Evolutionary conservation across 305 asterid genomes (phyloP), one percentile per base, ranked within the genome.

Genomic region (Rubia peregrina): DNA sequence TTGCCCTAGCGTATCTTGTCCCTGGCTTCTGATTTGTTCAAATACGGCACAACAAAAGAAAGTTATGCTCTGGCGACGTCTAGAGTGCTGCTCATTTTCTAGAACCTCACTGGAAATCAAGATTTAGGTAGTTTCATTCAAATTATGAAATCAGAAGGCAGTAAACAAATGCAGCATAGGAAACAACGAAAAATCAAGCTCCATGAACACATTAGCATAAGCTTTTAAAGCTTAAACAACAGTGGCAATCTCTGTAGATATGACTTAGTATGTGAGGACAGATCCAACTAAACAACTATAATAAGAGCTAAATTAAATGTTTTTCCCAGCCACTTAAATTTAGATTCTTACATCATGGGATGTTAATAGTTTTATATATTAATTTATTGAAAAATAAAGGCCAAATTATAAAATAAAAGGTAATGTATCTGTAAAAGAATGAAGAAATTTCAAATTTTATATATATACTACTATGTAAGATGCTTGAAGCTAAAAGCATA

Each of bases 1-100:
- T 92, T 33, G 97, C 90, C 91, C 96, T 87, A n/a, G 86, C 97
- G 90, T 78, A 92, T 87, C 89, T 90, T 92, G 73, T 92, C 98
- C 84, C 98, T 89, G 62, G 97, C 90, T 76, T 92, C 98, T 59
- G 96, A 95, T 83, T 92, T 92, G 87, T 87, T 86, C 73, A 92
- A 81, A 79, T 92, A 92, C 80, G 87, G 69, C 69, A 90, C 94
- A 53, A 89, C 90, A 83, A 92, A 89, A 69, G 87, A 96, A 84
- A 92, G 97, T 74, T 92, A 97, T 1, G 95, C 78, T 82, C 96
- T 85, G 73, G 92, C 85, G 7, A 87, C 94, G 78, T 90, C 95
- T 81, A 92, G 71, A 12, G 95, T 75, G 77, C 89, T 75, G 77
- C 89, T 84, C 98, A 89, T 90, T 61, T 83, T 60, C 55, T 57